Evolutionary conservation across 768 basidiomycete genomes (phyloP).

Genomic region (Boletus fagicola): DNA sequence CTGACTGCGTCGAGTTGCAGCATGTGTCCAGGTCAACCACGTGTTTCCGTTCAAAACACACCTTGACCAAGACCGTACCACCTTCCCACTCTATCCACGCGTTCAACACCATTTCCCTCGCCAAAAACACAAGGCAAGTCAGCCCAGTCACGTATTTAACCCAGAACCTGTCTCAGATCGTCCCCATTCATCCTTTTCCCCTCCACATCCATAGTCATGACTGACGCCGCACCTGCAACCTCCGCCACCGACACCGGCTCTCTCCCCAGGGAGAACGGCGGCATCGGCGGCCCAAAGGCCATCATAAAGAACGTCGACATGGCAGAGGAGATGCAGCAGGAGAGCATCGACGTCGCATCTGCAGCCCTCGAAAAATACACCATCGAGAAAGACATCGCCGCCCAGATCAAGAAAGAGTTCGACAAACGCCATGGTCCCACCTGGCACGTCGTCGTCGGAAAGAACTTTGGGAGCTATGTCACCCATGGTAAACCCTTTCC

Average conservation of each 20-base stretch:
- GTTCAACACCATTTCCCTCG: constrained; percentile 13
- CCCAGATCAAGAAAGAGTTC: constrained; percentile 97
- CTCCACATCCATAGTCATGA: constrained; percentile 38
- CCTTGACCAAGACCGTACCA: constrained; percentile 13
- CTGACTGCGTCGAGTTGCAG: constrained; percentile 1
- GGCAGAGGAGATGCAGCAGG: constrained; percentile 95
- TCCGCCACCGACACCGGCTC: constrained; percentile 54
- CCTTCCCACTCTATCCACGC: constrained; percentile 19
- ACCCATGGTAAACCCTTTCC: constrained; percentile 72
- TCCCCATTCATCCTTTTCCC: background rate
- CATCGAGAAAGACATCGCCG: constrained; percentile 98
- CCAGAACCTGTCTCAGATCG: constrained; percentile 2
- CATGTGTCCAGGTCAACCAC: constrained; percentile 8
- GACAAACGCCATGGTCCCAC: constrained; percentile 90
- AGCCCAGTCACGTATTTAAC: constrained; percentile 27
- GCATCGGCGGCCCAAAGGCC: constrained; percentile 61
- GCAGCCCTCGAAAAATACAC: constrained; percentile 85
- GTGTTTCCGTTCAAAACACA: constrained; percentile 21
- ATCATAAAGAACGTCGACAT: constrained; percentile 97
- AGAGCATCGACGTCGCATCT: constrained; percentile 84
- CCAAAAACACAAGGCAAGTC: constrained; percentile 30
- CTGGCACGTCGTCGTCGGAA: constrained; percentile 99
- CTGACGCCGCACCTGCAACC: constrained; percentile 59
- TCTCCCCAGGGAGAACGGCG: constrained; percentile 37
- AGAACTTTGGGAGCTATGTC: constrained; percentile 98